These are phyloP conservation scores for Mixia osmundae DNA, from an alignment of 1,284 basidiomycete species.

Conservation along the genomic window DNA sequence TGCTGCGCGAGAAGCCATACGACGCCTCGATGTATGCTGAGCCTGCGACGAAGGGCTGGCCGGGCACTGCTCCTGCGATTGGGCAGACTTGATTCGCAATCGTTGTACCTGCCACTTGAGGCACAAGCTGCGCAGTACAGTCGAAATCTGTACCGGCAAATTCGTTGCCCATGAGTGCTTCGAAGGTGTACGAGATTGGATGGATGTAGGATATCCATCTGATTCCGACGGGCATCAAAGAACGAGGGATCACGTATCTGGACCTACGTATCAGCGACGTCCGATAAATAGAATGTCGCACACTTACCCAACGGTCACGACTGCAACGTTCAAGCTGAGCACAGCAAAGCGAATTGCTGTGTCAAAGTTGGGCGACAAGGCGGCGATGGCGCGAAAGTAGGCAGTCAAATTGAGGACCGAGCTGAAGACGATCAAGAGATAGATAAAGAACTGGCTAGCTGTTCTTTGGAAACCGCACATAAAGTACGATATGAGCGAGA, in stretches of 20 bases:
- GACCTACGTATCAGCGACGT: not conserved
- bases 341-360: constrained; percentile 18
- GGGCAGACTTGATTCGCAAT: constrained; percentile 4
- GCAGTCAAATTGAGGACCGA: constrained; percentile 10
- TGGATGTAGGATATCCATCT: constrained; percentile 16
- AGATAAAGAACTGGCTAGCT: constrained; percentile 12
- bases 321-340: constrained; percentile 17
- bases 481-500: constrained; percentile 17
- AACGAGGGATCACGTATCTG: constrained; percentile 18
- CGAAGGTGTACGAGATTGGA: constrained; percentile 17
- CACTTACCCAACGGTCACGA: constrained; percentile 10
- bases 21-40: constrained; percentile 3
- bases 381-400: constrained; percentile 17
- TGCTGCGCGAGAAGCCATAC: constrained; percentile 4
- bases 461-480: constrained; percentile 17
- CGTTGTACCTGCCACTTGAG: constrained; percentile 1
- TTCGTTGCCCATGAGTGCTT: constrained; percentile 7
- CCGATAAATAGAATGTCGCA: not conserved
- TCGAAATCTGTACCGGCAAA: constrained; percentile 1
- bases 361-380: constrained; percentile 17
- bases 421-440: constrained; percentile 14
- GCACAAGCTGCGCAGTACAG: constrained; percentile 1
- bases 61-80: constrained; percentile 3
- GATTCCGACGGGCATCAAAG: constrained; percentile 14
- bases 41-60: constrained; percentile 1